These are phyloP conservation scores for Melanogaster broomeanus DNA, from an alignment of 768 basidiomycete species.

Conservation along the genomic window DNA sequence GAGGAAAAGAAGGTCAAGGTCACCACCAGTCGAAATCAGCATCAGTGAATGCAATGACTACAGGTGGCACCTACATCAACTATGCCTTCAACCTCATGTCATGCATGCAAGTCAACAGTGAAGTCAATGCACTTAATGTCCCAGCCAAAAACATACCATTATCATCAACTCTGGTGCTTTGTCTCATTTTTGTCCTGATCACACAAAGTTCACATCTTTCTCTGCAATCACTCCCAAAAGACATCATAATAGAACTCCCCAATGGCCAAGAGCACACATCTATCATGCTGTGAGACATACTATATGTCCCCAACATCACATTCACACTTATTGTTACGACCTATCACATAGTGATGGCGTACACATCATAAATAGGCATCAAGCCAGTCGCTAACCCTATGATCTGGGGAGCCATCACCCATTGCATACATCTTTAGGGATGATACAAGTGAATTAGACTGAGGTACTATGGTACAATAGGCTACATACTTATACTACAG, in stretches of 20 bases:
- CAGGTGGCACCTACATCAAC: background rate
- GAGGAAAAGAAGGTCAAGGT: constrained; percentile 40
- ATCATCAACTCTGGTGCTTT: constrained; percentile 1
- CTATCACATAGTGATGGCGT: no score
- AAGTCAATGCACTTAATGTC: background rate
- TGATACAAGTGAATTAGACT: no score
- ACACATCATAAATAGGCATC: no score
- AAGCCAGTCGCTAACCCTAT: no score
- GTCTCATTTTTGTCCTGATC: constrained; percentile 1
- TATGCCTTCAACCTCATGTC: no score
- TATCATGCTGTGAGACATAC: background rate
- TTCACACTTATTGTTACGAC: no score
- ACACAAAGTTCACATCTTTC: background rate
- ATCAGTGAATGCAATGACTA: background rate
- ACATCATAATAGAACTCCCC: constrained; percentile 28
- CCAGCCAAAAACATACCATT: background rate
- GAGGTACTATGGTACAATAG: no score
- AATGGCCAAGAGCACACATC: constrained; percentile 12
- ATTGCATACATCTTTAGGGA: no score
- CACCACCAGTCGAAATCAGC: constrained; percentile 25
- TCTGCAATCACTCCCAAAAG: constrained; percentile 1
- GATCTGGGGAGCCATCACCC: no score
- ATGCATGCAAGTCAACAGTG: no score
- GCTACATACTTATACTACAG: no score
- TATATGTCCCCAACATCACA: background rate